Conservation (phyloP, 2,329 filamentous ascomycete genomes). For the Aspergillus sp. region DNA sequence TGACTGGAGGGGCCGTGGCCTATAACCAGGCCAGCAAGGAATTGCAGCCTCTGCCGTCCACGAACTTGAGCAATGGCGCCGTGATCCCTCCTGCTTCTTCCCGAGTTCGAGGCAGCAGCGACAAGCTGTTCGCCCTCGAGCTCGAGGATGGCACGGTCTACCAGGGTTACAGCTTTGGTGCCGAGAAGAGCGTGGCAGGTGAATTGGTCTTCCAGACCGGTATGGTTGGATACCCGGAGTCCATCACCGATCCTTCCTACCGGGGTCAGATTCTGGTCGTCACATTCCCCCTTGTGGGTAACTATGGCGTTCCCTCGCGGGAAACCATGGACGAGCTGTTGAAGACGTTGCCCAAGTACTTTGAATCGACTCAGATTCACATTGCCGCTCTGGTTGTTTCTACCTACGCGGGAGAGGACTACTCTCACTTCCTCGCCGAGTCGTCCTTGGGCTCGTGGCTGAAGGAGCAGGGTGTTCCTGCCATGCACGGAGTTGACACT, state of each 20-base stretch:
- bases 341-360: conserved; percentile 82
- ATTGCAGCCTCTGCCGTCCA: conserved; percentile 30
- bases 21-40: conserved; percentile 34
- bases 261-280: conserved; percentile 94
- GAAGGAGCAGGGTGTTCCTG: conserved; percentile 91
- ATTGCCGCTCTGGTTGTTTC: conserved; percentile 88
- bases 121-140: conserved; percentile 78
- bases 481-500: conserved; percentile 94
- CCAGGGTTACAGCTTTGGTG: conserved; percentile 95
- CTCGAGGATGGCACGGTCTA: conserved; percentile 88
- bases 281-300: conserved; percentile 92
- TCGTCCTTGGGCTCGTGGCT: conserved; percentile 94
- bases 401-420: conserved; percentile 91
- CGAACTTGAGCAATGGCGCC: conserved; percentile 32
- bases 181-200: conserved; percentile 88
- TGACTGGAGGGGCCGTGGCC: conserved; percentile 41
- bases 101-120: conserved; percentile 52
- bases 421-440: conserved; percentile 86
- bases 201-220: conserved; percentile 99
- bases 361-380: conserved; percentile 91
- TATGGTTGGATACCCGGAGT: conserved; percentile 98
- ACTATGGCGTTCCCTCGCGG: conserved; percentile 92
- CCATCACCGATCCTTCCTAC: conserved; percentile 83
- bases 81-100: conserved; percentile 60
- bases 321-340: conserved; percentile 82